These are phyloP conservation scores for Rutstroemia sp. DNA, from an alignment of 2,329 filamentous ascomycete species.

Conservation along the genomic window DNA sequence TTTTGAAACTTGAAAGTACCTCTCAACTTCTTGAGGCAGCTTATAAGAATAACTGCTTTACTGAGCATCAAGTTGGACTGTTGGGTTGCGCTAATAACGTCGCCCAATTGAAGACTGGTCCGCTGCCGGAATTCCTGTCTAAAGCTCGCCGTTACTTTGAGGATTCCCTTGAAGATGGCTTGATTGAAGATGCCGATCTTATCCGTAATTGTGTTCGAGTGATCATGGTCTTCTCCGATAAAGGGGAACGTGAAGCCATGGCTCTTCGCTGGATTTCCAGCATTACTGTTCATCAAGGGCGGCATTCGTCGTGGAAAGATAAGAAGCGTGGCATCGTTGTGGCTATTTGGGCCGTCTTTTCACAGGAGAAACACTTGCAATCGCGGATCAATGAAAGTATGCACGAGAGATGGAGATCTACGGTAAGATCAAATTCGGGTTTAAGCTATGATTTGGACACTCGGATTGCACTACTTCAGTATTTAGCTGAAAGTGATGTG, in stretches of 20 bases:
- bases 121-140: background rate
- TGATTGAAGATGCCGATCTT: conserved; percentile 42
- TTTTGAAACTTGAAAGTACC: background rate
- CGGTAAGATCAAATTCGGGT: conserved; percentile 29
- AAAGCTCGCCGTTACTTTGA: background rate
- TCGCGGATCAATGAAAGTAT: conserved; percentile 36
- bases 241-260: conserved; percentile 31
- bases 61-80: background rate
- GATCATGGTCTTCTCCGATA: conserved; percentile 39
- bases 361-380: background rate
- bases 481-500: conserved; percentile 41
- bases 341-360: conserved; percentile 33
- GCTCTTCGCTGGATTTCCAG: conserved; percentile 41
- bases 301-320: conserved; percentile 19
- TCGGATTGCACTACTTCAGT: conserved; percentile 47
- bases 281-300: conserved; percentile 30
- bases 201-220: conserved; percentile 44
- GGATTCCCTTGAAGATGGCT: conserved; percentile 42
- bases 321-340: conserved; percentile 41
- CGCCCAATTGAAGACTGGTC: background rate
- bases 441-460: conserved; percentile 39
- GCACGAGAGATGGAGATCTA: conserved; percentile 41
- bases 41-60: background rate
- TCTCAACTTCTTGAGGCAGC: background rate
- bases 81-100: background rate